Evolutionary conservation across 2,329 filamentous ascomycete species (phyloP).

Genomic region (Microcyclospora pomicola): DNA sequence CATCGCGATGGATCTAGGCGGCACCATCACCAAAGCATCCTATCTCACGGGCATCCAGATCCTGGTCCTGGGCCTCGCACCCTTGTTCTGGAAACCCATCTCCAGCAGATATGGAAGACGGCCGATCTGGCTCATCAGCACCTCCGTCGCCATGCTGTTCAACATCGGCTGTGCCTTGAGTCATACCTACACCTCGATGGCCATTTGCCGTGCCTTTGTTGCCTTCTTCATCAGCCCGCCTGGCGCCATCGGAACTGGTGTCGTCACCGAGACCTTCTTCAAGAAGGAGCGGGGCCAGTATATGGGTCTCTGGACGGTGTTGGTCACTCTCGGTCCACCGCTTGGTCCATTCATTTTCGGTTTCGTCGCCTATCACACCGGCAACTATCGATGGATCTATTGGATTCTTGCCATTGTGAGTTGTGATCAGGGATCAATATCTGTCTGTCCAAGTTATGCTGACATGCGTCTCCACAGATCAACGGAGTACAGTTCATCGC

Average conservation of each 20-base stretch:
- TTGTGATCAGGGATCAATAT: slow-evolving; percentile 1
- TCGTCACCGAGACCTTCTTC: slow-evolving; percentile 46
- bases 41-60: slow-evolving; percentile 46
- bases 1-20: slow-evolving; percentile 38
- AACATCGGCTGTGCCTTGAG: slow-evolving; percentile 42
- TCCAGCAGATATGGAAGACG: slow-evolving; percentile 41
- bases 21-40: slow-evolving; percentile 35
- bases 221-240: slow-evolving; percentile 45
- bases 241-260: slow-evolving; percentile 40
- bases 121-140: slow-evolving; percentile 40
- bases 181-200: slow-evolving; percentile 36
- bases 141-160: slow-evolving; percentile 33
- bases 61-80: slow-evolving; percentile 38
- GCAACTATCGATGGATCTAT: slow-evolving; percentile 44
- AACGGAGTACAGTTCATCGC: slow-evolving; percentile 43
- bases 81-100: slow-evolving; percentile 44
- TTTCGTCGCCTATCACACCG: slow-evolving; percentile 37
- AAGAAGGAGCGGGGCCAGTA: slow-evolving; percentile 39
- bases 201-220: slow-evolving; percentile 37
- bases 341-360: slow-evolving; percentile 27
- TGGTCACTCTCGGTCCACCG: slow-evolving; percentile 38
- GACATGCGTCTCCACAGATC: slow-evolving; percentile 23
- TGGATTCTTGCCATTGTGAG: slow-evolving; percentile 41
- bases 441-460: not conserved
- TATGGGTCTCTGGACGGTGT: slow-evolving; percentile 45